phyloP scores from a whole-genome alignment of 2,329 filamentous ascomycete genomes.

The Fusarium austroafricanum region DNA sequence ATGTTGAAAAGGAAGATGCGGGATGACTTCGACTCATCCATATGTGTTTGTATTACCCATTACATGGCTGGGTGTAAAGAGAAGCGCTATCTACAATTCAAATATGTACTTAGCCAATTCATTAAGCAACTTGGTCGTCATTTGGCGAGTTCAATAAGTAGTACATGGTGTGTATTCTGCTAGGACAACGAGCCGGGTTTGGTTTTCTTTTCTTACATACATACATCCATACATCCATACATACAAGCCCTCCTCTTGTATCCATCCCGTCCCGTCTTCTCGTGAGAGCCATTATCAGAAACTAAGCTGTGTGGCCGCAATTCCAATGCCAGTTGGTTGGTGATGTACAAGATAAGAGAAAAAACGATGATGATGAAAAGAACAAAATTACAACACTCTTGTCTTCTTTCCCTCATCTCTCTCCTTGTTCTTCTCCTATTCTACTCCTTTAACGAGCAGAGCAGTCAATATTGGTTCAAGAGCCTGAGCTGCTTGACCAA shows the following conservation, averaged over 20 bases:
- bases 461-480: constrained; percentile 27
- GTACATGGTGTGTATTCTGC: constrained; percentile 46
- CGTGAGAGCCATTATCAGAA: constrained; percentile 33
- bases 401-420: constrained; percentile 31
- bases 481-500: constrained; percentile 23
- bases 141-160: constrained; percentile 14
- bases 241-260: constrained; percentile 41
- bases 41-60: not conserved
- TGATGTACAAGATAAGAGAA: constrained; percentile 46
- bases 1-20: not conserved
- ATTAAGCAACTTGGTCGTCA: not conserved
- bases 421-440: constrained; percentile 14
- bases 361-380: constrained; percentile 22
- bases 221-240: constrained; percentile 35
- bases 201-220: constrained; percentile 37
- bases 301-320: constrained; percentile 39
- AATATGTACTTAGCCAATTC: not conserved
- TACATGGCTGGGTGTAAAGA: not conserved
- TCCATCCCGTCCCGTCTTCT: constrained; percentile 32
- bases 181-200: constrained; percentile 46
- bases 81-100: not conserved
- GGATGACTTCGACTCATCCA: not conserved
- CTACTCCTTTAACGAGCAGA: constrained; percentile 20
- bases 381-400: constrained; percentile 41
- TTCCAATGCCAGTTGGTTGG: constrained; percentile 43